Evolutionary conservation across 305 asterid genomes (phyloP), one percentile per base, ranked within the genome.

Genomic region (Fraxinus angustifolia): DNA sequence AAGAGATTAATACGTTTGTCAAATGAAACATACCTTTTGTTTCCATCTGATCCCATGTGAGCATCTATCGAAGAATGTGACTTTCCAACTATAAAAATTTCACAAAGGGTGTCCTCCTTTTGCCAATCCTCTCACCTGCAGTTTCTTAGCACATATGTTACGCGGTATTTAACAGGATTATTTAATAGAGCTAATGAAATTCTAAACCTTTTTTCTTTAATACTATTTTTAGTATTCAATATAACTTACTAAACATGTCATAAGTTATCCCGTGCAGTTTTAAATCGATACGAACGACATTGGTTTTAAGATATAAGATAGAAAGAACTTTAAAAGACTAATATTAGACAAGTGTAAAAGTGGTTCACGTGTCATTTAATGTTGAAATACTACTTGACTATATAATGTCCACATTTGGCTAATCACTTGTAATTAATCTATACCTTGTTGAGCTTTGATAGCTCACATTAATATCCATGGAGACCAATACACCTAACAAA

Each of bases 31-130:
- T 65, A 67, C 28, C 78, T 82, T 78, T 65, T 77, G 75, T 73
- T 56, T 78, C 65, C 31, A 73, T 40, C n/a, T 60, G 77, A 71
- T 56, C 78, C 50, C 88, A 83, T 74, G 86, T 75, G 80, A 80
- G 84, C 82, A 85, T 73, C 83, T 77, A 56, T 50, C 68, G 38
- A 36, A 67, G 83, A 81, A 83, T 65, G 86, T 75, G 83, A 83
- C 86, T 68, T 28, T 36, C 77, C 81, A 86, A 81, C 83, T 50
- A 75, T 68, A 81, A 42, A 67, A 11, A 73, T 50, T 79, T 30
- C 76, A 50, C 79, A 75, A 85, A 35, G 68, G 17, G 79, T 60
- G n/a, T 65, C 86, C 82, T 42, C 68, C 83, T 75, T 81, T 81
- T 83, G 77, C 83, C 85, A 86, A 67, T 67, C 74, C 74, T 8